Conservation (phyloP, 139 green algal species). For the Micromonas commoda region DNA sequence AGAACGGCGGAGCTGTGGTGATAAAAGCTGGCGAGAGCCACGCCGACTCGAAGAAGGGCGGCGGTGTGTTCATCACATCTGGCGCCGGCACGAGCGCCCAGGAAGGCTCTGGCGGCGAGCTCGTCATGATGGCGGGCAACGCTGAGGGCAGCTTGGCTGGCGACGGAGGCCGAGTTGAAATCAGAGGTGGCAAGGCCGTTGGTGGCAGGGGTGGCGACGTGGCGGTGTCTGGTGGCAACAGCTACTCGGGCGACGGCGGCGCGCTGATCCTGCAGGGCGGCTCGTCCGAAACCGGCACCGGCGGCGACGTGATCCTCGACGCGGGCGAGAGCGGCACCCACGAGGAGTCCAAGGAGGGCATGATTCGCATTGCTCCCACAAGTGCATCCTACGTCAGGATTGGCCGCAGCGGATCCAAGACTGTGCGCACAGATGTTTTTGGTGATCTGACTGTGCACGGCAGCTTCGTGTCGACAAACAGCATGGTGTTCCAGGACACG, state of each 20-base stretch:
- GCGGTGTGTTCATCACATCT: neutral
- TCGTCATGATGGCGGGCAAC: neutral
- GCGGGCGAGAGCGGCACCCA: slow-evolving; percentile 9
- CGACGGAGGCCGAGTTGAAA: neutral
- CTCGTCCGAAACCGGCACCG: neutral
- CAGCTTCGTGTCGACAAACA: neutral
- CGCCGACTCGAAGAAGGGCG: neutral
- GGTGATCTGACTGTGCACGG: slow-evolving; percentile 20
- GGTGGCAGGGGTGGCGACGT: slow-evolving; percentile 8
- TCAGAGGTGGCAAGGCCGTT: neutral
- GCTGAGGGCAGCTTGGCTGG: neutral
- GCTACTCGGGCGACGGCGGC: neutral
- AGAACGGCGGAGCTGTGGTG: neutral
- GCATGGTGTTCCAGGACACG: neutral
- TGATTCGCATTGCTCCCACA: slow-evolving; percentile 19
- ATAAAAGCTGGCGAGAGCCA: slow-evolving; percentile 1
- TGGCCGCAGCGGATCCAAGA: neutral
- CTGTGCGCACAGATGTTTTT: slow-evolving; percentile 13
- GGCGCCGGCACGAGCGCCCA: slow-evolving; percentile 10
- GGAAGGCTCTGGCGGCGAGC: neutral
- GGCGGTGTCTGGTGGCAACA: neutral
- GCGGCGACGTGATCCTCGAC: slow-evolving; percentile 19
- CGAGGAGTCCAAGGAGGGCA: neutral
- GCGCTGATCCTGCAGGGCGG: neutral
- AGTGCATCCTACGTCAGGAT: neutral